These are phyloP conservation scores for Tricholoma saponaceum DNA, from an alignment of 768 basidiomycete genomes.

Conservation along the genomic window DNA sequence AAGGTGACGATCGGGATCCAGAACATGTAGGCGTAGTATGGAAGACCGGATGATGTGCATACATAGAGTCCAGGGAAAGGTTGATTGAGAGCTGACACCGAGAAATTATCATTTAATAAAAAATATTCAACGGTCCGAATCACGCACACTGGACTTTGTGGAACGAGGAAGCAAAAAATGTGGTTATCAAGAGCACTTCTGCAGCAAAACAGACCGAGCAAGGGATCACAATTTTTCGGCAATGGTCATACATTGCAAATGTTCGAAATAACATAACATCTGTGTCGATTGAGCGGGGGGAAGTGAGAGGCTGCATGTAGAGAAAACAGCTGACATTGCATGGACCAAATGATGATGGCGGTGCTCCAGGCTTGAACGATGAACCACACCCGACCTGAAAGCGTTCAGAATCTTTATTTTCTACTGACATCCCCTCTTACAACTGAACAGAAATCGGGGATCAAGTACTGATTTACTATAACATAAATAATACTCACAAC, in stretches of 20 bases:
- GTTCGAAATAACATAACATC: constrained; percentile 23
- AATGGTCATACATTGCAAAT: constrained; percentile 18
- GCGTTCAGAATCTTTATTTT: not conserved
- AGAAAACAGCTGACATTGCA: constrained; percentile 19
- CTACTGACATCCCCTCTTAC: not conserved
- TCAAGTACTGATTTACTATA: not conserved
- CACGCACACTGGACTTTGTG: constrained; percentile 11
- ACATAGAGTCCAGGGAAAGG: constrained; percentile 9
- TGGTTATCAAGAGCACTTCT: constrained; percentile 14
- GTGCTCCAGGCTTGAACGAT: constrained; percentile 17
- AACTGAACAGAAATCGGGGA: not conserved
- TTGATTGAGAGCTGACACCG: constrained; percentile 8
- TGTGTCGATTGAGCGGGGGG: constrained; percentile 2
- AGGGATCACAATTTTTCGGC: constrained; percentile 8
- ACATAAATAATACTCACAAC: constrained; percentile 13
- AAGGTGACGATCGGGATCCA: constrained; percentile 22
- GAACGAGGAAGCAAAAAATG: constrained; percentile 12
- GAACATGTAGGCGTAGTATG: constrained; percentile 15
- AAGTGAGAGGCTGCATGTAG: not conserved
- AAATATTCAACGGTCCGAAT: not conserved
- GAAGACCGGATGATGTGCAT: constrained; percentile 15
- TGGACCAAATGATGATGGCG: constrained; percentile 21
- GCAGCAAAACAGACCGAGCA: constrained; percentile 10
- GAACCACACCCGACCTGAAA: constrained; percentile 19
- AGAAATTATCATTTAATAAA: not conserved